Conservation (phyloP, 2,329 filamentous ascomycete species). For the Fusarium xylarioides region DNA sequence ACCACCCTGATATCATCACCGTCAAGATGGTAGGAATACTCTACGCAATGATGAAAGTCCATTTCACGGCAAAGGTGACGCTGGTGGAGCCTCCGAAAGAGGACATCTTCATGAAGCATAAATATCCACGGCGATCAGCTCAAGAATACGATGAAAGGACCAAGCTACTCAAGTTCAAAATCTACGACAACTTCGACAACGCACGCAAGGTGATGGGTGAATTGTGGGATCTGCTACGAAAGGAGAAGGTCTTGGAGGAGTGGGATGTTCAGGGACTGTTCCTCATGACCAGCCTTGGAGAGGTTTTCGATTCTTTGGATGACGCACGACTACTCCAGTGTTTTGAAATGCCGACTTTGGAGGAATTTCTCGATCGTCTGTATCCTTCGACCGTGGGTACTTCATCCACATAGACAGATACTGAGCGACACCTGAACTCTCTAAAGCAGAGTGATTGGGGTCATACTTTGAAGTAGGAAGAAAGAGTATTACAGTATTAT, state of each 20-base stretch:
- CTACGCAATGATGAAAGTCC: not conserved
- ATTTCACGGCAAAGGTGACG: not conserved
- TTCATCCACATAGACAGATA: not conserved
- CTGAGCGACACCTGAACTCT: rapidly evolving
- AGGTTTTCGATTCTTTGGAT: not conserved
- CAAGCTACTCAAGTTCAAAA: not conserved
- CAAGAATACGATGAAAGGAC: rapidly evolving
- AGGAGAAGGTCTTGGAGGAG: not conserved
- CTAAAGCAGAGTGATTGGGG: rapidly evolving
- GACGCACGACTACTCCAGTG: not conserved
- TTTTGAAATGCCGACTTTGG: rapidly evolving
- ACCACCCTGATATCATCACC: rapidly evolving
- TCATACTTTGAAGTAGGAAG: rapidly evolving
- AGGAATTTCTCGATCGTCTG: not conserved
- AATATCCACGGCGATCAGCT: rapidly evolving
- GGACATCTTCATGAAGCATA: not conserved
- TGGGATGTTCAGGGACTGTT: not conserved
- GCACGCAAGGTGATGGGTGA: not conserved
- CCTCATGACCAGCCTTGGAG: not conserved
- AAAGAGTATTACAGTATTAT: rapidly evolving
- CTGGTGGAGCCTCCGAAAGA: not conserved
- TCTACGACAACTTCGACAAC: not conserved
- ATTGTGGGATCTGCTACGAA: not conserved
- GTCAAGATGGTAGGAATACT: not conserved
- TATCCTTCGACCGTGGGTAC: rapidly evolving